Evolutionary conservation across 768 basidiomycete species (phyloP).

Genomic region (Lactarius quietus): DNA sequence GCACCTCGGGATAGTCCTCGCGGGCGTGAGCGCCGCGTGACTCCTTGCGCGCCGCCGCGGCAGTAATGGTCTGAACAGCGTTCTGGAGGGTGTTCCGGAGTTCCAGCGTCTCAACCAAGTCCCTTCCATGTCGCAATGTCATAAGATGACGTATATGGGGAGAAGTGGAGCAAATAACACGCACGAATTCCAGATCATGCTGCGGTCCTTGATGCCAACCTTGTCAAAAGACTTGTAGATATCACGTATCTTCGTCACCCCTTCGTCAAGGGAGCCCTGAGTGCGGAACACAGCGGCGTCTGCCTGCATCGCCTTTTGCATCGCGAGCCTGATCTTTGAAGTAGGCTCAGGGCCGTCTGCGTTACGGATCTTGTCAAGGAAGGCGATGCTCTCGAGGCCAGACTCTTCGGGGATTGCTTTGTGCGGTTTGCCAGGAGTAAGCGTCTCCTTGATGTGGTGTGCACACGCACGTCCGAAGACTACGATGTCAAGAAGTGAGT

Average conservation of each 20-base stretch:
- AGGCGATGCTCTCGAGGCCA: slow-evolving; percentile 78
- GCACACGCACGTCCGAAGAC: slow-evolving; percentile 99
- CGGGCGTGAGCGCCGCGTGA: slow-evolving; percentile 98
- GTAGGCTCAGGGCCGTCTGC: slow-evolving; percentile 82
- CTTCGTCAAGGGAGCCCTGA: slow-evolving; percentile 85
- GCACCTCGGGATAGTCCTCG: slow-evolving; percentile 93
- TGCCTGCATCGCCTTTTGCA: slow-evolving; percentile 99
- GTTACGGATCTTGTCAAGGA: slow-evolving; percentile 85
- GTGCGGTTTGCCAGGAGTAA: slow-evolving; percentile 88
- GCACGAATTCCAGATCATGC: slow-evolving; percentile 99
- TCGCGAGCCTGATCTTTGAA: slow-evolving; percentile 84
- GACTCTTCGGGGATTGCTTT: slow-evolving; percentile 83
- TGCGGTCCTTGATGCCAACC: slow-evolving; percentile 95
- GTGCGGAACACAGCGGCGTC: slow-evolving; percentile 99
- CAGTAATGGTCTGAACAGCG: slow-evolving; percentile 92
- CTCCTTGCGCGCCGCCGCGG: slow-evolving; percentile 92
- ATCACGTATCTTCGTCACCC: slow-evolving; percentile 78
- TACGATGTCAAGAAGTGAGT: slow-evolving; percentile 97
- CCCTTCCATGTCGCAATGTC: slow-evolving; percentile 44
- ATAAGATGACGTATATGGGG: background rate
- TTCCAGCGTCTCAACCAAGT: slow-evolving; percentile 95
- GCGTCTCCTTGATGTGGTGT: slow-evolving; percentile 91
- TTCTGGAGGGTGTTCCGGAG: slow-evolving; percentile 94
- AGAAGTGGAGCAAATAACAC: slow-evolving; percentile 33
- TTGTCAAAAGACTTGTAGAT: slow-evolving; percentile 89